These are phyloP conservation scores for Sarcodon aspratus DNA, from an alignment of 768 basidiomycete species.

Conservation along the genomic window DNA sequence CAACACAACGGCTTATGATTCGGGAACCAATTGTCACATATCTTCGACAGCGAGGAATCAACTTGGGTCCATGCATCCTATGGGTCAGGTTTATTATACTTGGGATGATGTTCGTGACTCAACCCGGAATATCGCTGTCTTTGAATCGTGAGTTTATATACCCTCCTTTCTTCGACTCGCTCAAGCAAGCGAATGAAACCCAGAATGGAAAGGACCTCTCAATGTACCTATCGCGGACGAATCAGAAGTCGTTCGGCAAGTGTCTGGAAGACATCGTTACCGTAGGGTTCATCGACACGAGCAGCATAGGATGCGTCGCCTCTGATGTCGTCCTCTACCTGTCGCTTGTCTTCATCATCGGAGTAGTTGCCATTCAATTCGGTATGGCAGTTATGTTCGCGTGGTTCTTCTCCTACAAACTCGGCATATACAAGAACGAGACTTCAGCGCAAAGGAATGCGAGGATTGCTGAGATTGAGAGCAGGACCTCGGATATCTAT, in stretches of 20 bases:
- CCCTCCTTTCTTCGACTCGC: constrained; percentile 69
- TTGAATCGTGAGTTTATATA: constrained; percentile 68
- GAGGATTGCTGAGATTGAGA: constrained; percentile 84
- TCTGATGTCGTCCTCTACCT: constrained; percentile 91
- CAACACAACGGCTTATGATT: constrained; percentile 63
- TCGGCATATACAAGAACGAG: constrained; percentile 90
- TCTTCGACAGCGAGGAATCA: constrained; percentile 36
- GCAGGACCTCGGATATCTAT: constrained; percentile 94
- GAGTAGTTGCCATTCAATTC: constrained; percentile 92
- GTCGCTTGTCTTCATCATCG: constrained; percentile 94
- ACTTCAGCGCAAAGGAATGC: constrained; percentile 88
- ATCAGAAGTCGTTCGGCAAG: constrained; percentile 53
- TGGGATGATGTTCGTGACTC: constrained; percentile 76
- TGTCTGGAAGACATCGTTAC: constrained; percentile 82
- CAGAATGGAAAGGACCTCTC: constrained; percentile 81
- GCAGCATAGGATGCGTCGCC: constrained; percentile 91
- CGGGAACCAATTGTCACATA: constrained; percentile 63
- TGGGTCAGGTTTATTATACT: constrained; percentile 87
- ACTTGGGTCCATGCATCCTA: constrained; percentile 37
- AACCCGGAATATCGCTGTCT: constrained; percentile 81
- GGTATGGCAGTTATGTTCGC: constrained; percentile 93
- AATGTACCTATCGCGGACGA: constrained; percentile 70
- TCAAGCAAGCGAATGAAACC: constrained; percentile 58
- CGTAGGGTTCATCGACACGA: constrained; percentile 91
- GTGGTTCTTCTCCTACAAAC: constrained; percentile 96